These are phyloP conservation scores for Keithomyces neogunnii DNA, from an alignment of 2,329 filamentous ascomycete genomes.

Conservation along the genomic window DNA sequence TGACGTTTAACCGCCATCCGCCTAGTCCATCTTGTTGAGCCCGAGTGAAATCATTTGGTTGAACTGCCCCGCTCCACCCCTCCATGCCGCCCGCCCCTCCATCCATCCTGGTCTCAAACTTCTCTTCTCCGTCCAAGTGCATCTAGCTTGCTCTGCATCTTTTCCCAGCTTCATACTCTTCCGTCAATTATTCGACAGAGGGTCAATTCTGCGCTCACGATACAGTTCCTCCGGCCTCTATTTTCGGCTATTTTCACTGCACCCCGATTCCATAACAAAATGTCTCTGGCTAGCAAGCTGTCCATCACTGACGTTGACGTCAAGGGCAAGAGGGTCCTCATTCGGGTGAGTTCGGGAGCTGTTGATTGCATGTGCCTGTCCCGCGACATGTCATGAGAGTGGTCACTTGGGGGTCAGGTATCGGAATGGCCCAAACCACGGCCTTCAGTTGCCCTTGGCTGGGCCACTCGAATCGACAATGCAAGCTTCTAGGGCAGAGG, in stretches of 20 bases:
- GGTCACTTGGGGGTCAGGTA: background rate
- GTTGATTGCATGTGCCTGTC: background rate
- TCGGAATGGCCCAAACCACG: no score
- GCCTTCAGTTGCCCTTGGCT: no score
- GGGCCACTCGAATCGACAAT: no score
- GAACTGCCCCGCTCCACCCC: conserved; percentile 6
- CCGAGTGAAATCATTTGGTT: no score
- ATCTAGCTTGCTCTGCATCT: background rate
- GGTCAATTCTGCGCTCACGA: background rate
- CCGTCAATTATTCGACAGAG: background rate
- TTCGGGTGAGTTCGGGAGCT: conserved; percentile 61
- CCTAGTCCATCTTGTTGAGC: background rate
- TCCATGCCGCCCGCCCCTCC: conserved; percentile 1
- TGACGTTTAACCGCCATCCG: background rate
- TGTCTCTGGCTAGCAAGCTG: conserved; percentile 99
- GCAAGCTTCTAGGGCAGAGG: no score
- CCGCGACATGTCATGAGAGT: background rate
- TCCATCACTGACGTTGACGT: conserved; percentile 93
- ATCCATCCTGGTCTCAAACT: background rate
- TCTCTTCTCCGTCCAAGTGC: background rate
- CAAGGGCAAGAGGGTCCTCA: conserved; percentile 96
- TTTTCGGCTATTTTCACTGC: background rate
- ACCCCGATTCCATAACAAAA: conserved; percentile 35
- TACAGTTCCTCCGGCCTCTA: background rate
- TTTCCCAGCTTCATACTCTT: background rate